A percentile compares a stretch with the other conserved stretches of the same genome.
Evolutionary conservation across 768 basidiomycete species (phyloP).

Genomic region (Naganishia onofrii): DNA sequence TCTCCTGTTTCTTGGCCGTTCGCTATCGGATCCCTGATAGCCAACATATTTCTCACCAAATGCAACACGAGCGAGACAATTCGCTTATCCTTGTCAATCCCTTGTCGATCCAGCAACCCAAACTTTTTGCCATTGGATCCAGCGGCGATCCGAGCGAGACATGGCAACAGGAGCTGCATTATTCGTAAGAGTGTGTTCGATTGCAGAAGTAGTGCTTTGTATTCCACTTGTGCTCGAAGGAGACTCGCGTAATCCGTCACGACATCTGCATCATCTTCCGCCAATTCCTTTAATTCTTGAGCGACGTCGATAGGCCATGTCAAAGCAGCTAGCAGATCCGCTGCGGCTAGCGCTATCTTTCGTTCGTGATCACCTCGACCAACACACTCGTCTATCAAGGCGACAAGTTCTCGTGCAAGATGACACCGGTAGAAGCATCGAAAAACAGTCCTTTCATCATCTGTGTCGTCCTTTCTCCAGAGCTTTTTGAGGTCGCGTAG

Average conservation of each 20-base stretch:
- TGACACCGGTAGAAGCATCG: slow-evolving; percentile 88
- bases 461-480: slow-evolving; percentile 94
- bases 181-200: slow-evolving; percentile 40
- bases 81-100: slow-evolving; percentile 75
- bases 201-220: slow-evolving; percentile 61
- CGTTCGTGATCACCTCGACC: slow-evolving; percentile 50
- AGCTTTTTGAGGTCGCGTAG: slow-evolving; percentile 90
- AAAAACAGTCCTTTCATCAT: slow-evolving; percentile 93
- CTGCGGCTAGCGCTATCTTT: slow-evolving; percentile 51
- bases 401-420: slow-evolving; percentile 79
- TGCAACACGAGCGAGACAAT: slow-evolving; percentile 84
- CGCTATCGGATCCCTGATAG: slow-evolving; percentile 79
- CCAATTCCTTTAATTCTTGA: slow-evolving; percentile 87
- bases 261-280: slow-evolving; percentile 68
- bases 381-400: slow-evolving; percentile 62
- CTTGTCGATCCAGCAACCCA: slow-evolving; percentile 50
- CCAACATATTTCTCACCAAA: slow-evolving; percentile 86
- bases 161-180: slow-evolving; percentile 65
- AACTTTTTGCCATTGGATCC: not conserved
- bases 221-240: slow-evolving; percentile 72
- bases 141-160: slow-evolving; percentile 61
- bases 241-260: slow-evolving; percentile 87
- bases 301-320: slow-evolving; percentile 98
- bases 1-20: slow-evolving; percentile 72
- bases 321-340: slow-evolving; percentile 91